Conservation (phyloP, 208 protist species). For the Porcisia hertigi region DNA sequence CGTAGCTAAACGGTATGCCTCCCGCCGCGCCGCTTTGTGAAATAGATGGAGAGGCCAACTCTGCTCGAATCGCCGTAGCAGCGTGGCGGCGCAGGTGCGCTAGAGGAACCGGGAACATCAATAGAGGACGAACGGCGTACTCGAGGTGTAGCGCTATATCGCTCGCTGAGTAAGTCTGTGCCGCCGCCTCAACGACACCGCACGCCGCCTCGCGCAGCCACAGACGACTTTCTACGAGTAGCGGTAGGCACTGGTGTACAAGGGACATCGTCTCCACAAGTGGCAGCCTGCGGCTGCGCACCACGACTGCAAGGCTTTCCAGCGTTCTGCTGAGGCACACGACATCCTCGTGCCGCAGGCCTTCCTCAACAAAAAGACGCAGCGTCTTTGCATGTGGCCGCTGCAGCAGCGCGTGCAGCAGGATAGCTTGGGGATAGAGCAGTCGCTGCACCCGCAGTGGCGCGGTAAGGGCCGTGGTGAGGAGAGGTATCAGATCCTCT, state of each 20-base stretch:
- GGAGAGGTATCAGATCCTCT: conserved; percentile 72
- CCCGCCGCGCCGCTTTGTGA: background rate
- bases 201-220: conserved; percentile 58
- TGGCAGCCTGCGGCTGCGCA: conserved; percentile 30
- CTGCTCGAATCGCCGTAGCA: conserved; percentile 24
- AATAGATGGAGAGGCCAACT: conserved; percentile 8
- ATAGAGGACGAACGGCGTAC: conserved; percentile 44
- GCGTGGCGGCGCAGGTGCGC: conserved; percentile 29
- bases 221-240: conserved; percentile 38
- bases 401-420: conserved; percentile 49
- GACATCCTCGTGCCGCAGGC: conserved; percentile 44
- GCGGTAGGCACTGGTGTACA: conserved; percentile 57
- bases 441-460: conserved; percentile 49
- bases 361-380: conserved; percentile 72
- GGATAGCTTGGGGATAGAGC: conserved; percentile 60
- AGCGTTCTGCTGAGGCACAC: conserved; percentile 47
- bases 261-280: conserved; percentile 49
- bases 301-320: conserved; percentile 42
- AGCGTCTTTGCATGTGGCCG: conserved; percentile 49
- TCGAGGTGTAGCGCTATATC: conserved; percentile 51
- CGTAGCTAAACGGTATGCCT: background rate
- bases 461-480: conserved; percentile 58
- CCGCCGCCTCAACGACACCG: conserved; percentile 55
- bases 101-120: conserved; percentile 37
- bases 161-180: conserved; percentile 39